phyloP scores from a whole-genome alignment of 2,329 filamentous ascomycete species.

The Fusarium dlaminii region DNA sequence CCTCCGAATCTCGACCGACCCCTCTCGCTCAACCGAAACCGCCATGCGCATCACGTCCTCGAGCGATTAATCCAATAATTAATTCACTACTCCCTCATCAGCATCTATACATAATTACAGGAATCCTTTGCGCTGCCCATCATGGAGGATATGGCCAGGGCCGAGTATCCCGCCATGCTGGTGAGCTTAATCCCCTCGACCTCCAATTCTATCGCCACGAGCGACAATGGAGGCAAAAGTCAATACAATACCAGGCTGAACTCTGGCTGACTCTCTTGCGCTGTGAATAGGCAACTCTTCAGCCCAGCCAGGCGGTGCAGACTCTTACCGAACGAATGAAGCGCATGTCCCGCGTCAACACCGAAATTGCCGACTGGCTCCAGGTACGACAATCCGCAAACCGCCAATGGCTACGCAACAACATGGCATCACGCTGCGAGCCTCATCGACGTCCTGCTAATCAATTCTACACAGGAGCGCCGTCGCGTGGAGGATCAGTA shows the following conservation, averaged over 20 bases:
- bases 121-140: conserved; percentile 47
- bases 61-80: conserved; percentile 29
- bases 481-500: conserved; percentile 92
- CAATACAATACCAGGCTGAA: background rate
- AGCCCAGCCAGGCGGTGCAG: conserved; percentile 82
- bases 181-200: conserved; percentile 63
- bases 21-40: conserved; percentile 23
- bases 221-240: background rate
- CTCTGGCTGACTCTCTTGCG: conserved; percentile 31
- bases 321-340: conserved; percentile 88
- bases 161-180: conserved; percentile 95
- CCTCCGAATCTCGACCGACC: conserved; percentile 33
- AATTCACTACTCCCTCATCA: conserved; percentile 7
- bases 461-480: conserved; percentile 73
- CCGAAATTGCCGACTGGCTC: conserved; percentile 95
- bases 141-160: conserved; percentile 82
- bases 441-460: conserved; percentile 8
- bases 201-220: background rate
- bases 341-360: conserved; percentile 85
- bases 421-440: background rate
- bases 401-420: conserved; percentile 12
- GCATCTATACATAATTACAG: conserved; percentile 28
- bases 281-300: conserved; percentile 73
- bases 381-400: conserved; percentile 68
- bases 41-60: conserved; percentile 26